Percentiles rank a stretch among this genome's conserved stretches.
Evolutionary conservation across 768 basidiomycete species (phyloP).

Genomic region (Mycena venus): DNA sequence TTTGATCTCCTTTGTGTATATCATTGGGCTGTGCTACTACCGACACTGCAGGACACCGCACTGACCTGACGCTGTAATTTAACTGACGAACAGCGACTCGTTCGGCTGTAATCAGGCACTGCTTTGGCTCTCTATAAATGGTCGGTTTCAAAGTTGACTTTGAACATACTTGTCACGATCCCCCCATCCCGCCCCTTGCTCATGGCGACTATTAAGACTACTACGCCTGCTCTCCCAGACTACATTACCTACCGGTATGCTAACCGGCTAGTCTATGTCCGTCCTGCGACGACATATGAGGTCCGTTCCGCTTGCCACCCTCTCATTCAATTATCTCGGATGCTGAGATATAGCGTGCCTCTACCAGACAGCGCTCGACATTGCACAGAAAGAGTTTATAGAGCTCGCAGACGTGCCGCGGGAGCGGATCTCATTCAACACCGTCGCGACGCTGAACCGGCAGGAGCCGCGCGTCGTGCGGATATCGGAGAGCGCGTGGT

Average conservation of each 20-base stretch:
- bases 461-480: constrained; percentile 51
- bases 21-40: constrained; percentile 16
- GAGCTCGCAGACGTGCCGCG: constrained; percentile 53
- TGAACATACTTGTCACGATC: background rate
- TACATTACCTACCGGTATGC: constrained; percentile 65
- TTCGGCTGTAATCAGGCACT: constrained; percentile 17
- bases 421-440: constrained; percentile 59
- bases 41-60: constrained; percentile 1
- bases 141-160: background rate
- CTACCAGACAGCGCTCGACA: constrained; percentile 54
- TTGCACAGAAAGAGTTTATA: constrained; percentile 64
- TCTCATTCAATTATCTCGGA: background rate
- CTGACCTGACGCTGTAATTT: background rate
- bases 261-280: constrained; percentile 64
- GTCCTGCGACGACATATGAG: constrained; percentile 55
- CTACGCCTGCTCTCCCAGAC: constrained; percentile 48
- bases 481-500: constrained; percentile 69
- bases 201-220: constrained; percentile 35
- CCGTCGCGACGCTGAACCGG: constrained; percentile 49
- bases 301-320: constrained; percentile 46
- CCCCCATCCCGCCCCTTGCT: background rate
- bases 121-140: background rate
- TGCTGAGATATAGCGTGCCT: background rate
- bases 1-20: constrained; percentile 2
- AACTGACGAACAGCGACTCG: background rate